Percentiles rank a stretch among this genome's conserved stretches.
Evolutionary conservation across 129 eudicot genomes (phyloP).

Genomic region (Escallonia herrerae): DNA sequence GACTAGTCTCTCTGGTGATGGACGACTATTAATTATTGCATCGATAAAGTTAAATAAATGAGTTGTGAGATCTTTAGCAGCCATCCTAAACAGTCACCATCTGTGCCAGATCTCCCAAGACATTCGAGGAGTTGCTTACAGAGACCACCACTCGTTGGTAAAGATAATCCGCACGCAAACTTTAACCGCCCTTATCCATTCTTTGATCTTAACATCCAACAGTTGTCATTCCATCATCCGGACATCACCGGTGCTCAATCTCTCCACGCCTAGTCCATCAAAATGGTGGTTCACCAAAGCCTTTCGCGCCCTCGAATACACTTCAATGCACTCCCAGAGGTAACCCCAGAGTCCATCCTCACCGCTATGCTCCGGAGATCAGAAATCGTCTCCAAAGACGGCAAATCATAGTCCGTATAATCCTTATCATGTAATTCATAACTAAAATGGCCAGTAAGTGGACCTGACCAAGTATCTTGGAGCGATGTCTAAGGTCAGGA

Average conservation of each 20-base stretch:
- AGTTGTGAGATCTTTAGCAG: conserved; percentile 9
- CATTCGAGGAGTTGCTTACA: background rate
- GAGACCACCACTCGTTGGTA: background rate
- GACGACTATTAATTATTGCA: conserved; percentile 16
- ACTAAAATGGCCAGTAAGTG: too few relatives aligned
- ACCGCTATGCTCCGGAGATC: conserved; percentile 15
- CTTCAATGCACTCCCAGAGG: conserved; percentile 7
- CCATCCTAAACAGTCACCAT: conserved; percentile 14
- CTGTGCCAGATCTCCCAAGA: background rate
- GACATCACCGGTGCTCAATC: conserved; percentile 8
- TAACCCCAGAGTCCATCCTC: conserved; percentile 12
- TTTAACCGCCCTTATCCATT: conserved; percentile 16
- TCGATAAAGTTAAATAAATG: conserved; percentile 20
- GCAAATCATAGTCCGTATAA: too few relatives aligned
- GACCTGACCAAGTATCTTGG: too few relatives aligned
- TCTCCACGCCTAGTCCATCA: conserved; percentile 5
- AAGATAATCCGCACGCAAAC: conserved; percentile 4
- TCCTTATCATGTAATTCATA: too few relatives aligned
- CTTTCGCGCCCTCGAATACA: conserved; percentile 7
- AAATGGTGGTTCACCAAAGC: background rate
- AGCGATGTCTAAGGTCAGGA: too few relatives aligned
- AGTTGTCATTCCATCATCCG: conserved; percentile 6
- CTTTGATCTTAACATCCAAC: conserved; percentile 5
- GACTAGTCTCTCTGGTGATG: conserved; percentile 14
- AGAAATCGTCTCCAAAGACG: background rate